Percentiles rank a stretch among this genome's conserved stretches.
Evolutionary conservation across 495 filamentous ascomycete species (phyloP).

Genomic region (Annulohypoxylon nitens): DNA sequence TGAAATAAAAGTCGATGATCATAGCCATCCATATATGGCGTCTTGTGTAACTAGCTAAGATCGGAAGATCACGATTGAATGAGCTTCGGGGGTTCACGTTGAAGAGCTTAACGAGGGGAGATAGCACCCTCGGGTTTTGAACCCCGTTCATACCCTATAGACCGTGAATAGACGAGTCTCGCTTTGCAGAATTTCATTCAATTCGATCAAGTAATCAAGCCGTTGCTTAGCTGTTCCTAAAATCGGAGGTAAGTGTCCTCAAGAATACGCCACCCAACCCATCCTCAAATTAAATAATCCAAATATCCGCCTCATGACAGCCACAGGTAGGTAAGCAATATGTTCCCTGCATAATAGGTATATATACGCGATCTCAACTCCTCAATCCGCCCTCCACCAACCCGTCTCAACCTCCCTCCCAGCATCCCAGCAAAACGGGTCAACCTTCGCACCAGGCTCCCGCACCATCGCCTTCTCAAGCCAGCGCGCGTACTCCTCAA

Average conservation of each 20-base stretch:
- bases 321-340: not conserved
- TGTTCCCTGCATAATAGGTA: too few relatives aligned
- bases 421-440: slow-evolving; percentile 43
- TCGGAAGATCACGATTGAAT: slow-evolving; percentile 21
- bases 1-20: slow-evolving; percentile 19
- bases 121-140: slow-evolving; percentile 29
- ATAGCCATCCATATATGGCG: slow-evolving; percentile 38
- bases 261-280: not conserved
- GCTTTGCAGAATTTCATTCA: slow-evolving; percentile 15
- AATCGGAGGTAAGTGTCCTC: not conserved
- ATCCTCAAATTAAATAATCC: not conserved
- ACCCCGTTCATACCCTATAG: slow-evolving; percentile 40
- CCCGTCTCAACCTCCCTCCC: slow-evolving; percentile 53
- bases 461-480: slow-evolving; percentile 60
- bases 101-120: slow-evolving; percentile 24
- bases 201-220: not conserved
- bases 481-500: slow-evolving; percentile 61
- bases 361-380: too few relatives aligned
- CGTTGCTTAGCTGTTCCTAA: not conserved
- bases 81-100: slow-evolving; percentile 24
- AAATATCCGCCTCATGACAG: not conserved
- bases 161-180: slow-evolving; percentile 36
- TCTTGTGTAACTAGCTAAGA: slow-evolving; percentile 44
- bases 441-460: slow-evolving; percentile 39
- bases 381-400: not conserved